These are phyloP conservation scores for Carex arenaria DNA, from an alignment of 202 grass and related monocot genomes.

Conservation along the genomic window DNA sequence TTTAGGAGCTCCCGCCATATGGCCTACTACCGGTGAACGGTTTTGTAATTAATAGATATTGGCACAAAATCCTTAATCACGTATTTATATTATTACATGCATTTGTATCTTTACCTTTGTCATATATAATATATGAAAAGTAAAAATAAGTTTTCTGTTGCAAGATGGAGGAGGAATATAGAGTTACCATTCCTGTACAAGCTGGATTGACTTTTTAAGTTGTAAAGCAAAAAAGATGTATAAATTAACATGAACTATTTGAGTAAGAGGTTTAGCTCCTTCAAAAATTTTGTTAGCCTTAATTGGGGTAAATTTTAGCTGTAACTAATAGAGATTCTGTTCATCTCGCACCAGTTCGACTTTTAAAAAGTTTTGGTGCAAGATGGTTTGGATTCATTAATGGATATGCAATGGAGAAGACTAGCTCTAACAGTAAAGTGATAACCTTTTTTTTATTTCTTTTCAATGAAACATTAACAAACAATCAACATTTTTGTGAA, in stretches of 20 bases:
- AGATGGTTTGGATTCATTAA: neutral
- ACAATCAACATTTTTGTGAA: no score
- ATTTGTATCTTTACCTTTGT: neutral
- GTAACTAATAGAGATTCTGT: neutral
- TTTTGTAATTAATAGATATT: neutral
- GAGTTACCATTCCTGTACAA: neutral
- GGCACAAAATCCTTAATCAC: neutral
- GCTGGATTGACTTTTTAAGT: neutral
- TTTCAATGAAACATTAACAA: no score
- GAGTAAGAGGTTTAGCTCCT: neutral
- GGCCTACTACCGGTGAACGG: constrained; percentile 80
- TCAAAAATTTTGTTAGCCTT: neutral
- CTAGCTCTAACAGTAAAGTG: no score
- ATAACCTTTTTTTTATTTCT: no score
- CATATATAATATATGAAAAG: neutral
- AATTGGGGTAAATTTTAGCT: neutral
- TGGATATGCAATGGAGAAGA: no score
- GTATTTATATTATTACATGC: neutral
- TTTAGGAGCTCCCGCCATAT: constrained; percentile 93
- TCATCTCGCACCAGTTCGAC: neutral
- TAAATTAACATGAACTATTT: neutral
- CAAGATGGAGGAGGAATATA: neutral
- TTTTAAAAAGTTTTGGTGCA: neutral
- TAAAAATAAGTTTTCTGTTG: neutral
- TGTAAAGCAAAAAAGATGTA: neutral